Conservation (phyloP, 306 rosid genomes). For the Vicia villosa region DNA sequence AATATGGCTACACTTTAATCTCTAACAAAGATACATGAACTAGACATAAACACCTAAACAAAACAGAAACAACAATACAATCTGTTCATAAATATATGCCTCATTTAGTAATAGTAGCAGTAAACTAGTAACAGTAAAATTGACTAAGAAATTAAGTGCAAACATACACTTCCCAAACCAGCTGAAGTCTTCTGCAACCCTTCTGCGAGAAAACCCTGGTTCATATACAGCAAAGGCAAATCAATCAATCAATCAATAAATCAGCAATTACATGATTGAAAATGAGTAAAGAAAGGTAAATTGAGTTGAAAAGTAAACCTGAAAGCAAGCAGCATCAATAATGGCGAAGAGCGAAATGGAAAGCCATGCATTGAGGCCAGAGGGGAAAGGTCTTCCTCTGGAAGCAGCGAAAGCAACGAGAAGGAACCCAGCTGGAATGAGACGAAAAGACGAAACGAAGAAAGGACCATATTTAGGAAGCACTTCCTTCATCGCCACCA, state of each 20-base stretch:
- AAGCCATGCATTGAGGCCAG: constrained; percentile 79
- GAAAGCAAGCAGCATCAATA: constrained; percentile 86
- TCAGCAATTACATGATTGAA: neutral
- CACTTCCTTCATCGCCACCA: constrained; percentile 98
- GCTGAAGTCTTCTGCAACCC: constrained; percentile 90
- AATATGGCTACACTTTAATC: neutral
- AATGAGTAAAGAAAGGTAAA: neutral
- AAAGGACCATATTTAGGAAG: constrained; percentile 81
- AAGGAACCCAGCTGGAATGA: constrained; percentile 87
- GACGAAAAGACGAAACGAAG: constrained; percentile 82
- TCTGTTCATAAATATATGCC: neutral
- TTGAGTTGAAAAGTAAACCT: constrained; percentile 39
- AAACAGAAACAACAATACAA: neutral
- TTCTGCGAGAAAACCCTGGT: constrained; percentile 85
- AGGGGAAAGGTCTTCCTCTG: constrained; percentile 70
- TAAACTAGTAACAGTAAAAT: neutral
- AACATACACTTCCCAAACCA: constrained; percentile 93
- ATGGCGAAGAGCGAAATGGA: constrained; percentile 77
- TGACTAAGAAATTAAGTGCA: constrained; percentile 31
- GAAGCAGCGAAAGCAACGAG: constrained; percentile 76
- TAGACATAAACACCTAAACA: neutral
- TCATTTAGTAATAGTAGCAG: neutral
- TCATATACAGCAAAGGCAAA: constrained; percentile 6
- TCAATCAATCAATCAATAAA: neutral
- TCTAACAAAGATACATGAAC: neutral